Evolutionary conservation across 1,284 basidiomycete genomes (phyloP), one percentile per base, ranked within the genome.

Genomic region (Trichosporon ovoides): DNA sequence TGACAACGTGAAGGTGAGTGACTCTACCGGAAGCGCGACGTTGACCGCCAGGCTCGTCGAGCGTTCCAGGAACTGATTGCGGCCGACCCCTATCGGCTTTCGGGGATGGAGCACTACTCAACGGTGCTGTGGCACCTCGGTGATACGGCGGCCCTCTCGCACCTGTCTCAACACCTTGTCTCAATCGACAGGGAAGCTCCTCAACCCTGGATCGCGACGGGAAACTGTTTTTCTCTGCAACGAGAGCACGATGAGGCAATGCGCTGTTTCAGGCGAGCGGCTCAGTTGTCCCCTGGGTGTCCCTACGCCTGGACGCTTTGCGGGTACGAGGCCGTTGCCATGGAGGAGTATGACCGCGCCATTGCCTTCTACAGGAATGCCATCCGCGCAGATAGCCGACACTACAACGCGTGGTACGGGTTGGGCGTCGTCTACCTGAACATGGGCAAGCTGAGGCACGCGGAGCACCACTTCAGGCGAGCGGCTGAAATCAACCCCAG

Each of bases 401-500:
- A 94, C 77, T 97, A 96, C 77, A 94, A 93, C 79, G 93, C 94
- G 56, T 97, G 93, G 92, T 97, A 96, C 78, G 94, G 94, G n/a
- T 81, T 97, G 66, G 93, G 94, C 56, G 88, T 89, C 52, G 94
- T 91, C 72, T 97, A 95, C 81, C 81, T 93, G 74, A 84, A 89
- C 67, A 88, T 87, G 82, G 93, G 88, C 78, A 94, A 93, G 80
- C 80, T 88, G 63, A 85, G 88, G 55, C 81, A 93, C 62, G 92
- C 93, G 36, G 91, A 96, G 75, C 96, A 93, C 79, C 92, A 96
- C 78, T 96, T 91, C 80, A 83, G 88, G 66, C 87, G 87, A 73
- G 93, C 94, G 3, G 82, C 86, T 35, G 84, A 89, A 67, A 93
- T 97, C 73, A 91, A 96, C 76, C 89, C 91, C 46, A 84, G 85